Conservation (phyloP, 768 basidiomycete genomes). For the Lentinula edodes region DNA sequence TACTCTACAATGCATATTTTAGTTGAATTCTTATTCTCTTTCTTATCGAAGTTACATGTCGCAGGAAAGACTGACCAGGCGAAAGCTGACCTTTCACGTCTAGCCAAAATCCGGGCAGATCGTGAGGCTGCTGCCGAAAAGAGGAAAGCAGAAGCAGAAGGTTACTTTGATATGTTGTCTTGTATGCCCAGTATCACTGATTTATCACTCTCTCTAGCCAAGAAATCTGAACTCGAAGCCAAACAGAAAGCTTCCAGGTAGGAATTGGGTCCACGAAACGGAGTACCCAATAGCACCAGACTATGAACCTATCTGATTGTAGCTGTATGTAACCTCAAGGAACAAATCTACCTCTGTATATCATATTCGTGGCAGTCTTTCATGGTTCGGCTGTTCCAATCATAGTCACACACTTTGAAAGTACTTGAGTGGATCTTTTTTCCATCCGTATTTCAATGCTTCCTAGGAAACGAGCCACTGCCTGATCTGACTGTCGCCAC, state of each 20-base stretch:
- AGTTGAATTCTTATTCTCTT: neutral
- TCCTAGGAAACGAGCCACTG: too few relatives aligned
- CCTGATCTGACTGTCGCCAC: too few relatives aligned
- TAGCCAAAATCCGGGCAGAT: slow-evolving; percentile 81
- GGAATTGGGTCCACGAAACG: neutral
- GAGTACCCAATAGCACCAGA: neutral
- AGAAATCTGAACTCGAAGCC: slow-evolving; percentile 8
- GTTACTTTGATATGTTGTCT: slow-evolving; percentile 29
- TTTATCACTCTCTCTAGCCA: neutral
- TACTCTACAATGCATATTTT: neutral
- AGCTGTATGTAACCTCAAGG: neutral
- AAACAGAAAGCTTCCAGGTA: neutral
- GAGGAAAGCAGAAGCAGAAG: slow-evolving; percentile 84
- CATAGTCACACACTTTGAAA: too few relatives aligned
- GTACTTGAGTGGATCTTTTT: too few relatives aligned
- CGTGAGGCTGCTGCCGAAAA: slow-evolving; percentile 85
- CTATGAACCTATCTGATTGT: neutral
- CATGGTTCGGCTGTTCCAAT: too few relatives aligned
- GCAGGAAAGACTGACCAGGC: slow-evolving; percentile 90
- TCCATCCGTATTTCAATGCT: too few relatives aligned
- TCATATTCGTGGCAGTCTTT: neutral
- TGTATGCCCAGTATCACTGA: neutral
- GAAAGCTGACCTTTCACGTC: slow-evolving; percentile 79
- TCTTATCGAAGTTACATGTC: slow-evolving; percentile 47
- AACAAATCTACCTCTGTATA: slow-evolving; percentile 9